Conservation (phyloP, 805 yeast genomes). For the Candida railenensis region DNA sequence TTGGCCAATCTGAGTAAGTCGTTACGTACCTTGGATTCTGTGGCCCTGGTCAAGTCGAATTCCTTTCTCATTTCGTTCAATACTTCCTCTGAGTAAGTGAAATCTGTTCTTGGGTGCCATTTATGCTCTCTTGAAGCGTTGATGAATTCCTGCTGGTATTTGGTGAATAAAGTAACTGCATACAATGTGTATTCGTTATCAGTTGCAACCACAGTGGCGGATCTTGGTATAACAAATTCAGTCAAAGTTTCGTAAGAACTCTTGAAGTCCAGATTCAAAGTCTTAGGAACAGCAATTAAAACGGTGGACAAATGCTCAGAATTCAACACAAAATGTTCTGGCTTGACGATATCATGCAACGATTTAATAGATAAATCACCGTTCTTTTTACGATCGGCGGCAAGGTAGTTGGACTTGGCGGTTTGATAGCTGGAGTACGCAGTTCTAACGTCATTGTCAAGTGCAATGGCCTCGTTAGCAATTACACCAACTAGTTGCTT, state of each 20-base stretch:
- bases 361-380: slow-evolving; percentile 93
- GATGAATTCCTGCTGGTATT: slow-evolving; percentile 67
- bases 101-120: slow-evolving; percentile 87
- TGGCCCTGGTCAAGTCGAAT: slow-evolving; percentile 68
- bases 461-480: slow-evolving; percentile 72
- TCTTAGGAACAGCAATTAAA: slow-evolving; percentile 85
- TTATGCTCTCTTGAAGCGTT: slow-evolving; percentile 76
- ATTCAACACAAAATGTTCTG: slow-evolving; percentile 77
- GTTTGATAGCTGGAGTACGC: slow-evolving; percentile 72
- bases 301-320: slow-evolving; percentile 86
- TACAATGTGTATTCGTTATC: slow-evolving; percentile 77
- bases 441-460: slow-evolving; percentile 83
- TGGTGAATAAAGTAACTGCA: slow-evolving; percentile 82
- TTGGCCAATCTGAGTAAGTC: slow-evolving; percentile 81
- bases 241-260: slow-evolving; percentile 72
- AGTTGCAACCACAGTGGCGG: slow-evolving; percentile 65
- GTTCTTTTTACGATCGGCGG: slow-evolving; percentile 88
- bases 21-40: slow-evolving; percentile 69
- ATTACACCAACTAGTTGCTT: slow-evolving; percentile 69
- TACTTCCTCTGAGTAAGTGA: slow-evolving; percentile 76
- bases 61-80: slow-evolving; percentile 75
- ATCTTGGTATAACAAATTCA: slow-evolving; percentile 87
- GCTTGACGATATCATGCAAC: slow-evolving; percentile 81
- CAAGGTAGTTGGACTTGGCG: slow-evolving; percentile 79
- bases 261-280: slow-evolving; percentile 57